Evolutionary conservation across 2,329 filamentous ascomycete genomes (phyloP).

Genomic region (Nothophaeocryptopus gaeumannii): DNA sequence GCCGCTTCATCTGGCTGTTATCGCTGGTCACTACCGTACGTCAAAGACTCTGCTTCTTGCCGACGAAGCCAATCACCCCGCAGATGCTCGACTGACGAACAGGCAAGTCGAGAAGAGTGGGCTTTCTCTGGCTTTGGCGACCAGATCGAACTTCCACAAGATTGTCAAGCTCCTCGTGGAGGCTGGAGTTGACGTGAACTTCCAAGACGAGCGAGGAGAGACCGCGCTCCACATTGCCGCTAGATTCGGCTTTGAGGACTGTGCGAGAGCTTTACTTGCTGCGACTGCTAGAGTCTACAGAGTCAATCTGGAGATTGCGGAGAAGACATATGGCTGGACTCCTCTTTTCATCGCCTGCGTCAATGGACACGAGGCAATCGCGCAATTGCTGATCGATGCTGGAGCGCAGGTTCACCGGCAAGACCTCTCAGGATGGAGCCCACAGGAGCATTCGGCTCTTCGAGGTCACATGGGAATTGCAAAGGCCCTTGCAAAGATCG

Average conservation of each 20-base stretch:
- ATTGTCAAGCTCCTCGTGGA: constrained; percentile 87
- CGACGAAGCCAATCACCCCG: constrained; percentile 37
- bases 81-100: constrained; percentile 55
- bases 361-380: constrained; percentile 75
- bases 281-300: constrained; percentile 65
- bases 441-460: constrained; percentile 86
- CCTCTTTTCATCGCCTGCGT: constrained; percentile 91
- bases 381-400: constrained; percentile 71
- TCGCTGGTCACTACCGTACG: constrained; percentile 83
- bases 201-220: constrained; percentile 84
- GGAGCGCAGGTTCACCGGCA: constrained; percentile 71
- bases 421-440: constrained; percentile 91
- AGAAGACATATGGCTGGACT: constrained; percentile 89
- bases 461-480: constrained; percentile 85
- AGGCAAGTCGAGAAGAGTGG: constrained; percentile 77
- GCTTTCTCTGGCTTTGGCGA: constrained; percentile 81
- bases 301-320: constrained; percentile 70
- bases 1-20: constrained; percentile 86
- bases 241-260: constrained; percentile 79
- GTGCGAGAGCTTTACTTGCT: constrained; percentile 70
- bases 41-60: constrained; percentile 77
- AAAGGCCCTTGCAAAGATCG: constrained; percentile 61
- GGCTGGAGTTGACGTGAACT: constrained; percentile 89
- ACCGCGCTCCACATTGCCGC: constrained; percentile 90
- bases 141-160: constrained; percentile 77